phyloP scores from a whole-genome alignment of 2,329 filamentous ascomycete species.

The Fusarium falciforme region DNA sequence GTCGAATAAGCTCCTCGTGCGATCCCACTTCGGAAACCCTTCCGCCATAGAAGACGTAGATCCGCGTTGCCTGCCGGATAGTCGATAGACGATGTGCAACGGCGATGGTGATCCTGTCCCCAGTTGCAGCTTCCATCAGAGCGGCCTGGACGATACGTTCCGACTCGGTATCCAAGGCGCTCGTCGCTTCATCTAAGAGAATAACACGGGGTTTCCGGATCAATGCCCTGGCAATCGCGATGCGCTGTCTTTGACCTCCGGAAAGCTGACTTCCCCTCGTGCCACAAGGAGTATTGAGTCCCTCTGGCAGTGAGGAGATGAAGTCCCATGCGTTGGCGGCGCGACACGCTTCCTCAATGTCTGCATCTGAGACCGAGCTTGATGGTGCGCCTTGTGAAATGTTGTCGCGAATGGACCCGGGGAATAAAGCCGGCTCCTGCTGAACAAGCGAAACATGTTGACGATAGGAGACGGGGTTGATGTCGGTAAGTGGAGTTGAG shows the following conservation, averaged over 20 bases:
- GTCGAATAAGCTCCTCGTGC: conserved; percentile 60
- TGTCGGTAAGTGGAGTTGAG: conserved; percentile 39
- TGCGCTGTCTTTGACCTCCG: conserved; percentile 74
- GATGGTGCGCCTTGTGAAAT: conserved; percentile 57
- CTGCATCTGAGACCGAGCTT: conserved; percentile 21
- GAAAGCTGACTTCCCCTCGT: conserved; percentile 72
- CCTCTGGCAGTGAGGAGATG: conserved; percentile 47
- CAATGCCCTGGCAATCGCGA: conserved; percentile 75
- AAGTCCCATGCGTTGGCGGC: conserved; percentile 62
- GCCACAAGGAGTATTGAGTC: conserved; percentile 69
- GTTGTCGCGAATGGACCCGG: conserved; percentile 66
- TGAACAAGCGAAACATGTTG: conserved; percentile 53
- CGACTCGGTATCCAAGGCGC: conserved; percentile 66
- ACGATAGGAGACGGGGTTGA: conserved; percentile 46
- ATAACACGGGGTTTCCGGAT: conserved; percentile 71
- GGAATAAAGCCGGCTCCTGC: conserved; percentile 54
- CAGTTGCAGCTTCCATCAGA: conserved; percentile 58
- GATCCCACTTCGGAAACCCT: conserved; percentile 68
- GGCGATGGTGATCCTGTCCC: conserved; percentile 67
- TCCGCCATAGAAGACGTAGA: conserved; percentile 67
- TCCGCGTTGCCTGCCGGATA: conserved; percentile 69
- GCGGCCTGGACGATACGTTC: conserved; percentile 70
- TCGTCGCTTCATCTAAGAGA: conserved; percentile 75
- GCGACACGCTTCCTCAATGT: conserved; percentile 56
- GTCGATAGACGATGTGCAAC: conserved; percentile 70